phyloP scores from a whole-genome alignment of 768 basidiomycete genomes.

The Amanita fuliginea region DNA sequence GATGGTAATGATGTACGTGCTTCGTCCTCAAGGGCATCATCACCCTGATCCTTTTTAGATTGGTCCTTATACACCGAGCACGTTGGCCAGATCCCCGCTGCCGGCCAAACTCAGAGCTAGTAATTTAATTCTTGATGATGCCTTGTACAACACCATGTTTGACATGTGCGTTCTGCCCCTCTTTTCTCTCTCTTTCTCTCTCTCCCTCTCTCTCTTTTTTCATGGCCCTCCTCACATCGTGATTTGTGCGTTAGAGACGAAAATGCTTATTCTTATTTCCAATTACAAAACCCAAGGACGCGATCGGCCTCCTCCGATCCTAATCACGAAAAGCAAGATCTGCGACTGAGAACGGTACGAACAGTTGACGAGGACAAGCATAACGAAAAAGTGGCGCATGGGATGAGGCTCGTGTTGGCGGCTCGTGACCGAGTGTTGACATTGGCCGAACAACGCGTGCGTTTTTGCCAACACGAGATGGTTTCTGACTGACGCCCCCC shows the following conservation, averaged over 20 bases:
- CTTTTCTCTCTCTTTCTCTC: background rate
- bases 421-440: slow-evolving; percentile 65
- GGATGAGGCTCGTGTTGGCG: slow-evolving; percentile 55
- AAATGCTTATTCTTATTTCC: slow-evolving; percentile 31
- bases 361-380: slow-evolving; percentile 42
- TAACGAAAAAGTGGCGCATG: slow-evolving; percentile 48
- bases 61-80: slow-evolving; percentile 70
- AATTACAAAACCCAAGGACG: slow-evolving; percentile 20
- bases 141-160: slow-evolving; percentile 37
- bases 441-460: slow-evolving; percentile 64
- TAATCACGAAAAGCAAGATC: slow-evolving; percentile 11
- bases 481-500: background rate
- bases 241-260: too few species aligned
- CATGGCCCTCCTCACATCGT: too few species aligned
- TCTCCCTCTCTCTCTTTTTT: too few species aligned
- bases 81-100: slow-evolving; percentile 62
- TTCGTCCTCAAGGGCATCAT: too few species aligned
- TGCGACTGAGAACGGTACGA: slow-evolving; percentile 8
- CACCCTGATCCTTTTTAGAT: slow-evolving; percentile 33
- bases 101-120: slow-evolving; percentile 66
- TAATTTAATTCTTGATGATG: slow-evolving; percentile 60
- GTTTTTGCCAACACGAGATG: too few species aligned
- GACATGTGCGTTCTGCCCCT: slow-evolving; percentile 29
- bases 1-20: slow-evolving; percentile 65
- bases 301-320: slow-evolving; percentile 33